Evolutionary conservation across 805 yeast species (phyloP), one percentile per base, ranked within the genome.

Genomic region (Suhomyces xylopsoci): DNA sequence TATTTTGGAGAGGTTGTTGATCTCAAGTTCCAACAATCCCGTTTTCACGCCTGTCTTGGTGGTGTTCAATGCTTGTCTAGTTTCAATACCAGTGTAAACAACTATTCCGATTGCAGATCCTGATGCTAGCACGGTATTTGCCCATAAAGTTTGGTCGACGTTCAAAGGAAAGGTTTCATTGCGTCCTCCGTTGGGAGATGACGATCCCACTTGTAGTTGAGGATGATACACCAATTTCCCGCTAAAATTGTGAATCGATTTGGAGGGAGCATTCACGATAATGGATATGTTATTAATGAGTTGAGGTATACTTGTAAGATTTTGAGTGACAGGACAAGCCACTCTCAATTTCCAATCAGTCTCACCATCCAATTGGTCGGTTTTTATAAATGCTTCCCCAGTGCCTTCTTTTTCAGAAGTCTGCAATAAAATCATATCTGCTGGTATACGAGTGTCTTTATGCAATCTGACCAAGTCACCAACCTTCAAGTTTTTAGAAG

Each of bases 361-460:
- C 69, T 94, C 99, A 65, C 99, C 99, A 69, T 94, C 99, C 48
- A 94, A 76, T 71, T 94, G 99, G 73, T 94, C 99, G 0, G 99
- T 94, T 62, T 96, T 88, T 58, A 94, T 89, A 62, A 96, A 94
- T 1, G 92, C 81, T 64, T 94, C 99, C 7, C 97, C 97, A 3
- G 81, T 77, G 3, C 74, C 69, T 64, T 90, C 97, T 45, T 61
- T 58, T 50, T 74, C 79, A 52, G 90, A 84, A 0, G 97, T 85
- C 64, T 90, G 96, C 44, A 94, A 71, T 25, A 94, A 69, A 7
- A 94, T 74, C 83, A 91, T 79, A 68, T 94, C 99, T 0, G 99
- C 98, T 0, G 99, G 99, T 2, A 94, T 82, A 51, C 99, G 81
- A 53, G 81, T 83, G 63, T 88, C 96, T 61, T 92, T 93, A 59